Conservation (phyloP, 345 rosid genomes). For the Aquilaria malaccensis region DNA sequence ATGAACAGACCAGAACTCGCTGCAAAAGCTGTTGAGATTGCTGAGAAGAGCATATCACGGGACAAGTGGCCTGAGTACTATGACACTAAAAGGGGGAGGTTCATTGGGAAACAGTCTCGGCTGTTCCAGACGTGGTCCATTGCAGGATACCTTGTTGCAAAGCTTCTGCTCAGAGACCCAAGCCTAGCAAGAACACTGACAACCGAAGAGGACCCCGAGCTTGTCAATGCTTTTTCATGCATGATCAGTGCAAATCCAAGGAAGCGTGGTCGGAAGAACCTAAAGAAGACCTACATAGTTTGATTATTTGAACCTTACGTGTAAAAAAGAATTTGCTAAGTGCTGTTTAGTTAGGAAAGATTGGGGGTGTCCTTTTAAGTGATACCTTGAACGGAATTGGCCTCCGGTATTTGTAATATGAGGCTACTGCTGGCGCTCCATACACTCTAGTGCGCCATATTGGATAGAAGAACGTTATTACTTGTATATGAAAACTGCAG, state of each 20-base stretch:
- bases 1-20: conserved; percentile 87
- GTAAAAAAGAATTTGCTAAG: too few species aligned
- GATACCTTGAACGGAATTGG: too few species aligned
- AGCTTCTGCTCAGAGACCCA: conserved; percentile 66
- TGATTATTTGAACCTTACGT: conserved; percentile 12
- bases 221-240: conserved; percentile 55
- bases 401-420: too few species aligned
- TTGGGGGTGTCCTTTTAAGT: too few species aligned
- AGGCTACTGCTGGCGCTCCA: too few species aligned
- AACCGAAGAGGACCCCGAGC: conserved; percentile 72
- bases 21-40: conserved; percentile 60
- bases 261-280: conserved; percentile 42
- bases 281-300: conserved; percentile 45
- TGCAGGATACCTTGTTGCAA: conserved; percentile 80
- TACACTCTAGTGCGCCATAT: too few species aligned
- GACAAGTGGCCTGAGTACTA: conserved; percentile 96
- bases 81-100: conserved; percentile 63
- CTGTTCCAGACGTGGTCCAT: conserved; percentile 88
- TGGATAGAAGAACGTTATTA: too few species aligned
- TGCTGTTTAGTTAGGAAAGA: too few species aligned
- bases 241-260: conserved; percentile 61
- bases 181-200: conserved; percentile 43
- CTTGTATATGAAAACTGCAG: too few species aligned
- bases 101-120: conserved; percentile 81
- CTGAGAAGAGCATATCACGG: conserved; percentile 52